These are phyloP conservation scores for Phlegmacium glaucopus DNA, from an alignment of 768 basidiomycete genomes.

Conservation along the genomic window DNA sequence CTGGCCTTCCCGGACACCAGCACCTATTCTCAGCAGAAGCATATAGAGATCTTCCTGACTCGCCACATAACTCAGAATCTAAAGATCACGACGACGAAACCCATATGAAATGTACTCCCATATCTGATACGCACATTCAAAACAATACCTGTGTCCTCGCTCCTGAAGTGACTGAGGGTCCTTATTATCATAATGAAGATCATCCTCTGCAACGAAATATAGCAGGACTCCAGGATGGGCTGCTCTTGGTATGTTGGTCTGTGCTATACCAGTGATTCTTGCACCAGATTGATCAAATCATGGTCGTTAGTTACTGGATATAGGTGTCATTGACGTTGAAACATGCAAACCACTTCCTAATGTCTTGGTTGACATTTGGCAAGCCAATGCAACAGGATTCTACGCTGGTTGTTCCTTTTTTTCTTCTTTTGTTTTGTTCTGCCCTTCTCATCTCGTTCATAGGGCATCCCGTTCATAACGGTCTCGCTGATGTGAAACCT, in stretches of 20 bases:
- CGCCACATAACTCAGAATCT: conserved; percentile 8
- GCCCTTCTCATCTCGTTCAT: not conserved
- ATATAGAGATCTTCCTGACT: conserved; percentile 29
- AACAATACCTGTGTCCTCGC: conserved; percentile 55
- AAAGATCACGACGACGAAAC: conserved; percentile 25
- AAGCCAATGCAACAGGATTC: conserved; percentile 52
- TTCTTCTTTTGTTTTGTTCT: not conserved
- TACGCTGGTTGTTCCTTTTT: conserved; percentile 39
- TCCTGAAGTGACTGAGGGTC: conserved; percentile 52
- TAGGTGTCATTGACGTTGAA: conserved; percentile 56
- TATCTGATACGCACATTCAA: conserved; percentile 45
- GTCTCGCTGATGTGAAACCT: conserved; percentile 41
- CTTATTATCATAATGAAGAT: conserved; percentile 48
- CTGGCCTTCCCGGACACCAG: conserved; percentile 18
- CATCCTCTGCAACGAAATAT: conserved; percentile 54
- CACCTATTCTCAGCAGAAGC: conserved; percentile 39
- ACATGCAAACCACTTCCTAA: conserved; percentile 53
- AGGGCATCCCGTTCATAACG: conserved; percentile 46
- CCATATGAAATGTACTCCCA: conserved; percentile 42
- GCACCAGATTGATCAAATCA: not conserved
- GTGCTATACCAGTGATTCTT: not conserved
- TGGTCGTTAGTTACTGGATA: conserved; percentile 40
- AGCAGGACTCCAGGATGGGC: conserved; percentile 48
- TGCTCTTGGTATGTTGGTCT: conserved; percentile 38
- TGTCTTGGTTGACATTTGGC: conserved; percentile 59